A percentile compares a stretch with the other conserved stretches of the same genome.
phyloP scores from a whole-genome alignment of 1,284 basidiomycete genomes.

The Ceratobasidium papillatum region DNA sequence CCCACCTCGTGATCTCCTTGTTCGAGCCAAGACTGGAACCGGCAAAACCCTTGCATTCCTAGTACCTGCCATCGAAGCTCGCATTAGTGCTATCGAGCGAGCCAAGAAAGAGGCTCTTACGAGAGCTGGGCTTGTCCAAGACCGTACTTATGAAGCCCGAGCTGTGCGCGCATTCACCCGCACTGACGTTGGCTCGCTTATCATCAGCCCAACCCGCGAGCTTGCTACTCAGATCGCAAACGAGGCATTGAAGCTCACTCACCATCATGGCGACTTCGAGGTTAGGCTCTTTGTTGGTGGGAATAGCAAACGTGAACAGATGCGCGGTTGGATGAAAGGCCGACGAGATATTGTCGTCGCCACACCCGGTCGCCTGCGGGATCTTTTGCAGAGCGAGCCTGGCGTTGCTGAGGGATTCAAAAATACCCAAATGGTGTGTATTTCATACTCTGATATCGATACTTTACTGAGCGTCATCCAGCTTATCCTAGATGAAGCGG shows the following conservation, averaged over 20 bases:
- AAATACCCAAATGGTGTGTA: slow-evolving; percentile 67
- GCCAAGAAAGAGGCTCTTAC: slow-evolving; percentile 50
- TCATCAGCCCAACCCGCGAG: slow-evolving; percentile 95
- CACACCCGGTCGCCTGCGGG: slow-evolving; percentile 90
- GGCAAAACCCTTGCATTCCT: slow-evolving; percentile 94
- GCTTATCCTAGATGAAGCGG: slow-evolving; percentile 94
- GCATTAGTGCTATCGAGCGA: slow-evolving; percentile 60
- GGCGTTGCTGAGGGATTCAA: slow-evolving; percentile 64
- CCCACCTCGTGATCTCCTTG: slow-evolving; percentile 68
- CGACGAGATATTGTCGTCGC: slow-evolving; percentile 89
- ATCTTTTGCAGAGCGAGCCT: slow-evolving; percentile 74
- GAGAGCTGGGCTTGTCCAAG: slow-evolving; percentile 54
- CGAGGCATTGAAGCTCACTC: slow-evolving; percentile 77
- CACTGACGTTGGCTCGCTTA: slow-evolving; percentile 73
- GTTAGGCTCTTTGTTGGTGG: slow-evolving; percentile 88
- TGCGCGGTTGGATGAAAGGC: slow-evolving; percentile 70
- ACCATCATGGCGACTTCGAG: slow-evolving; percentile 70
- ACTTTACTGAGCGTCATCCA: slow-evolving; percentile 49
- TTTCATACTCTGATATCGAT: slow-evolving; percentile 13
- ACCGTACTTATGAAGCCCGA: slow-evolving; percentile 44
- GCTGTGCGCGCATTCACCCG: slow-evolving; percentile 54
- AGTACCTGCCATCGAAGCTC: slow-evolving; percentile 84
- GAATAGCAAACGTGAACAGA: slow-evolving; percentile 69
- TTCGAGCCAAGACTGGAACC: slow-evolving; percentile 91
- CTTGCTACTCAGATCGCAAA: slow-evolving; percentile 93